Percentiles rank a stretch among this genome's conserved stretches.
These are phyloP conservation scores for Suaeda aralocaspica DNA, from an alignment of 148 eudicot species.

Conservation along the genomic window DNA sequence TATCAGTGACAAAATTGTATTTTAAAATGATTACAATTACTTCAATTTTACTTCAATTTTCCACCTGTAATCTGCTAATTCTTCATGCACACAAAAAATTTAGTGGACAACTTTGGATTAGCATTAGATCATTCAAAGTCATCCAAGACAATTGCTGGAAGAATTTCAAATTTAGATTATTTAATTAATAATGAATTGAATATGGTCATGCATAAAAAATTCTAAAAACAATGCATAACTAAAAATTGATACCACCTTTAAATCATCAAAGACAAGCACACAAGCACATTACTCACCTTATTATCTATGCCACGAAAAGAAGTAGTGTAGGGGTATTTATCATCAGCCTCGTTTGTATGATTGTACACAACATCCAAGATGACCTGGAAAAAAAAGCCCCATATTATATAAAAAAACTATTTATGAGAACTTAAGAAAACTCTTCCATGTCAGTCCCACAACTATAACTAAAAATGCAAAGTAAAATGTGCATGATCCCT, in stretches of 20 bases:
- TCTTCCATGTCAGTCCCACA: background rate
- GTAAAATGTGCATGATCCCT: background rate
- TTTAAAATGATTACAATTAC: too few species aligned
- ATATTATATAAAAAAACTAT: background rate
- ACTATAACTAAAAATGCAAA: background rate
- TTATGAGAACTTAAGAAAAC: background rate
- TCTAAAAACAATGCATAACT: background rate
- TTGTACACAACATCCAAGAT: slow-evolving; percentile 98
- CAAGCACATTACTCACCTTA: slow-evolving; percentile 50
- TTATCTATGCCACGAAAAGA: slow-evolving; percentile 98
- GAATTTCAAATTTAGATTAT: too few species aligned
- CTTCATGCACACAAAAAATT: too few species aligned
- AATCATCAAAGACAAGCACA: slow-evolving; percentile 2
- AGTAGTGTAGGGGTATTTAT: slow-evolving; percentile 76
- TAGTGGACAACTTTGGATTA: too few species aligned
- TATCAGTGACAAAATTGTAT: too few species aligned
- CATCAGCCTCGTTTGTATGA: slow-evolving; percentile 99
- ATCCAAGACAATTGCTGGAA: too few species aligned
- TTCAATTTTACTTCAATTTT: too few species aligned
- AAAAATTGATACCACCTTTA: background rate
- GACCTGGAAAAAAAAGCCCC: slow-evolving; percentile 47
- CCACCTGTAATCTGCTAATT: too few species aligned
- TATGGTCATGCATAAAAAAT: too few species aligned
- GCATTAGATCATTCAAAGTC: too few species aligned
- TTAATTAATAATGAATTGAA: too few species aligned